Conservation (phyloP, 139 green algal genomes). For the Pseudopediastrum boryanum region DNA sequence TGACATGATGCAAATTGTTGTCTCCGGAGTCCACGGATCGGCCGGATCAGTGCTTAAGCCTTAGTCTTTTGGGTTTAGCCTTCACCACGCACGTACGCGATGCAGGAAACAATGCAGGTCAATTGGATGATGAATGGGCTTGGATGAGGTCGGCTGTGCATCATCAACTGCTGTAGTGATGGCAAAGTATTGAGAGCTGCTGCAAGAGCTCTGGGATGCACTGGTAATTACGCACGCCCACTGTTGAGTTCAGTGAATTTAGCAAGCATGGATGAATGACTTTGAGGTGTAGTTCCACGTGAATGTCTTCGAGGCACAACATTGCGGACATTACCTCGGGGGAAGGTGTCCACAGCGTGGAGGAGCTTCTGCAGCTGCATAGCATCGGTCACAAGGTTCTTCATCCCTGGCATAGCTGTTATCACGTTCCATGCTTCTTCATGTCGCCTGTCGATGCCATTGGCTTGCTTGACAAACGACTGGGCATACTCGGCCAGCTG, state of each 20-base stretch:
- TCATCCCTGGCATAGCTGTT: not conserved
- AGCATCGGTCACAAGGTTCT: not conserved
- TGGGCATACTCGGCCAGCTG: no score
- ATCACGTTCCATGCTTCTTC: not conserved
- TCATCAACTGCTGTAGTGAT: not conserved
- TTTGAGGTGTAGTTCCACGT: not conserved
- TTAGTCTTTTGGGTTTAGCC: no score
- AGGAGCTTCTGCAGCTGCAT: conserved; percentile 29
- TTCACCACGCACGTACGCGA: no score
- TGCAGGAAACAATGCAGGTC: no score
- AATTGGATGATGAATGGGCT: no score
- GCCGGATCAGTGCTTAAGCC: no score
- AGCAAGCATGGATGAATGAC: not conserved
- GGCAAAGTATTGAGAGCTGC: not conserved
- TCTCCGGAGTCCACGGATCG: no score
- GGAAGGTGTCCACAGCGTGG: conserved; percentile 40
- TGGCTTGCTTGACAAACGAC: no score
- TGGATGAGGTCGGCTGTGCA: not conserved
- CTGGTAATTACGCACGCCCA: not conserved
- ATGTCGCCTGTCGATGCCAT: no score
- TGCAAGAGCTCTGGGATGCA: not conserved
- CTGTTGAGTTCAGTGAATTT: not conserved
- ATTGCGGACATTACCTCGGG: not conserved
- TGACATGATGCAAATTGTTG: not conserved
- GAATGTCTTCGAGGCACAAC: not conserved